Evolutionary conservation across 1,139 yeast species (phyloP).

Genomic region (Candida glucosophila): DNA sequence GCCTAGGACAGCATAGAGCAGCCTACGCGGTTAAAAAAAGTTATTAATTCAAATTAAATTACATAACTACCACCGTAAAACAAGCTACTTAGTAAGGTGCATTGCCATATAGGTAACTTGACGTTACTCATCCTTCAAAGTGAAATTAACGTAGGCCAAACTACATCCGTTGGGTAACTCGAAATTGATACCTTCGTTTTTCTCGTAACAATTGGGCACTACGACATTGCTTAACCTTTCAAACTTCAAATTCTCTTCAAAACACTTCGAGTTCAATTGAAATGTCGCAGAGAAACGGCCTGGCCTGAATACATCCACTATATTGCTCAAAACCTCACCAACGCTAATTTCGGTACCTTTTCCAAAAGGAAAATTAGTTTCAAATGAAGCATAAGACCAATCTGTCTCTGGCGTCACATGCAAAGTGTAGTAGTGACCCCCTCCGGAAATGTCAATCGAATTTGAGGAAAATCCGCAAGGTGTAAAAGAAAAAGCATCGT

Average conservation of each 20-base stretch:
- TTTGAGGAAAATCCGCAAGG: conserved; percentile 97
- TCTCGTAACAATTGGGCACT: conserved; percentile 60
- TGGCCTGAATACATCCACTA: conserved; percentile 64
- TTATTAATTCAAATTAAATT: no score
- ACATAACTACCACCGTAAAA: no score
- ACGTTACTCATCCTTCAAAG: no score
- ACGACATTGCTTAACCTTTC: no score
- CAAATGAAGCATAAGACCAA: conserved; percentile 95
- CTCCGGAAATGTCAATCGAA: conserved; percentile 49
- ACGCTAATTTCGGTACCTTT: conserved; percentile 29
- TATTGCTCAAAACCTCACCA: conserved; percentile 44
- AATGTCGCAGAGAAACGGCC: conserved; percentile 69
- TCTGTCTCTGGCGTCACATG: conserved; percentile 93
- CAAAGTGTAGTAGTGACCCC: conserved; percentile 71
- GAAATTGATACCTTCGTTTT: conserved; percentile 61
- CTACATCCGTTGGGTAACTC: conserved; percentile 49
- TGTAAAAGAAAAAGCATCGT: conserved; percentile 87
- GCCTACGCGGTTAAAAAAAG: no score
- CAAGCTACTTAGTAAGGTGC: no score
- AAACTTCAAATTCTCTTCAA: no score
- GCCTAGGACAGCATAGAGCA: no score
- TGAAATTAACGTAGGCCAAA: conserved; percentile 41
- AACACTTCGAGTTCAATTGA: no score
- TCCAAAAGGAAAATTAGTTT: conserved; percentile 64
- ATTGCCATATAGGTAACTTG: no score